Percentiles rank a stretch among this genome's conserved stretches.
phyloP scores from a whole-genome alignment of 129 eudicot species.

The Heracleum sosnowskyi region DNA sequence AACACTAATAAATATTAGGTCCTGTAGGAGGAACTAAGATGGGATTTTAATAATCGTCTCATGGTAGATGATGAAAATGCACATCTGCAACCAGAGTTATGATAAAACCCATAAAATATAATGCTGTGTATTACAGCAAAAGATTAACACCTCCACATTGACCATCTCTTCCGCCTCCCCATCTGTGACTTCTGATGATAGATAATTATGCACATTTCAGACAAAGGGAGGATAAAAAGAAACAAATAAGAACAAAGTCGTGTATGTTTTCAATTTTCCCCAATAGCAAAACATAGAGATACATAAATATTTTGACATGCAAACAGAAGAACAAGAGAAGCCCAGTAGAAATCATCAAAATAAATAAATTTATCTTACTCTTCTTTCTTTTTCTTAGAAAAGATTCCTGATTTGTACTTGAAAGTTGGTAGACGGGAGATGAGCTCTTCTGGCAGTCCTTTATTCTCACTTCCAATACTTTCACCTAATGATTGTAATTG shows the following conservation, averaged over 20 bases:
- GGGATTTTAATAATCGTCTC: background rate
- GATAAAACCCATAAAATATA: background rate
- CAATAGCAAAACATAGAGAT: background rate
- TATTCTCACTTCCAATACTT: conserved; percentile 56
- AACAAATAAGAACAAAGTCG: background rate
- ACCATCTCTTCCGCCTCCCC: background rate
- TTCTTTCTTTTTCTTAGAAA: conserved; percentile 57
- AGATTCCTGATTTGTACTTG: conserved; percentile 47
- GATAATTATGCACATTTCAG: background rate
- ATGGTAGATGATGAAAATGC: background rate
- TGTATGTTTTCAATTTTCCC: background rate
- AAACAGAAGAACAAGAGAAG: background rate
- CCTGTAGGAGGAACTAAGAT: background rate
- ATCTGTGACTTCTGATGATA: background rate
- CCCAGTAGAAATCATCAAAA: background rate
- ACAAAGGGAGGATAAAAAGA: background rate
- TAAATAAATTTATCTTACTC: conserved; percentile 35
- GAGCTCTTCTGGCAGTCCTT: conserved; percentile 49
- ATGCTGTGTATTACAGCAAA: background rate
- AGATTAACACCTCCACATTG: background rate
- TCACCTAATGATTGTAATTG: conserved; percentile 62
- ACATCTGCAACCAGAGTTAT: background rate
- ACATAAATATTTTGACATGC: background rate
- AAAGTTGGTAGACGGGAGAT: conserved; percentile 56
- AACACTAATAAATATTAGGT: background rate